A percentile compares a stretch with the other conserved stretches of the same genome.
These are phyloP conservation scores for Globisporangium parvum DNA, from an alignment of 352 stramenopile species.

Conservation along the genomic window DNA sequence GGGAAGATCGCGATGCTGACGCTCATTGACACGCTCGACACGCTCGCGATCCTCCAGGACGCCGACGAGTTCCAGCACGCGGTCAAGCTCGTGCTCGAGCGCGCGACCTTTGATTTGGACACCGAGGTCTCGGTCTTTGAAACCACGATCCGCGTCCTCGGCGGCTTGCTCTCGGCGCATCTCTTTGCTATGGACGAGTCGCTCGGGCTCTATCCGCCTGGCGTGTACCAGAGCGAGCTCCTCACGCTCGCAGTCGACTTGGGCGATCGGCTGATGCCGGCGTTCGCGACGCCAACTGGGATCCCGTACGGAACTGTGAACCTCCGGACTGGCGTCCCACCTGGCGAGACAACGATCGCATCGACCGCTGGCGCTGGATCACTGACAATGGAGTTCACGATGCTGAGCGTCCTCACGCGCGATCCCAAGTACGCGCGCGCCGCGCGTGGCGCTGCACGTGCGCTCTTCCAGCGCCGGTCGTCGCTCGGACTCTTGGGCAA, in stretches of 20 bases:
- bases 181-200: constrained; percentile 60
- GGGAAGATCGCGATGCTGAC: constrained; percentile 83
- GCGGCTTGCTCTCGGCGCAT: constrained; percentile 88
- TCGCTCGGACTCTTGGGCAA: constrained; percentile 91
- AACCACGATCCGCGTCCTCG: constrained; percentile 90
- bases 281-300: constrained; percentile 93
- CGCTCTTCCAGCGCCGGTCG: constrained; percentile 74
- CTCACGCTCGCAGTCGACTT: constrained; percentile 93
- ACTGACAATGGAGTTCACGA: constrained; percentile 95
- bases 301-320: constrained; percentile 99
- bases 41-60: constrained; percentile 81
- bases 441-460: constrained; percentile 55
- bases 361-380: constrained; percentile 95
- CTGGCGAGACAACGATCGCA: constrained; percentile 92
- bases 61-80: constrained; percentile 65
- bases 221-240: constrained; percentile 90
- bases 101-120: constrained; percentile 77
- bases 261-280: constrained; percentile 91
- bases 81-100: constrained; percentile 51
- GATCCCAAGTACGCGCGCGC: constrained; percentile 64
- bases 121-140: constrained; percentile 92
- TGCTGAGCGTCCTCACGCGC: constrained; percentile 87
- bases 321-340: constrained; percentile 83
- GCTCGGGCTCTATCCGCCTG: constrained; percentile 46
- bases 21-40: constrained; percentile 90